Percentiles rank a stretch among this genome's conserved stretches.
Conservation (phyloP, 2,329 filamentous ascomycete species). For the Juglanconis sp. region DNA sequence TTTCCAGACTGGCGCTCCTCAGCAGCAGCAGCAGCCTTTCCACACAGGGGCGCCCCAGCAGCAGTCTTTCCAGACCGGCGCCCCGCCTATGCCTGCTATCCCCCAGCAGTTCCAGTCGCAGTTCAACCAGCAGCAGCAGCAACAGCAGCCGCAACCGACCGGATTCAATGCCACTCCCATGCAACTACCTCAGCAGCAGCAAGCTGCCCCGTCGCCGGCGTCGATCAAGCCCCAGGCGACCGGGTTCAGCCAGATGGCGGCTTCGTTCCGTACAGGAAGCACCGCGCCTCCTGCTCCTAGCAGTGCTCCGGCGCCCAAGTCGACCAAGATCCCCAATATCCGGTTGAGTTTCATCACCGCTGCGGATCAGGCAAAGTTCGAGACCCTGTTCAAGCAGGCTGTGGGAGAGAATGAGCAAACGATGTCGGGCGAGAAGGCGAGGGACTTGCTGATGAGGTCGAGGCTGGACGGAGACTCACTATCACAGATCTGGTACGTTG, state of each 20-base stretch:
- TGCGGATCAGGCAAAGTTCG: slow-evolving; percentile 92
- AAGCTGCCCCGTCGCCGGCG: slow-evolving; percentile 48
- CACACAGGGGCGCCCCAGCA: slow-evolving; percentile 54
- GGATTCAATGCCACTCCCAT: slow-evolving; percentile 48
- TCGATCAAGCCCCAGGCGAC: slow-evolving; percentile 65
- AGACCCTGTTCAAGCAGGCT: slow-evolving; percentile 94
- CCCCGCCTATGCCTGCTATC: slow-evolving; percentile 53
- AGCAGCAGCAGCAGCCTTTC: slow-evolving; percentile 62
- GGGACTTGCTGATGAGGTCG: slow-evolving; percentile 83
- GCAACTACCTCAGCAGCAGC: slow-evolving; percentile 38
- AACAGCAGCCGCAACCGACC: slow-evolving; percentile 40
- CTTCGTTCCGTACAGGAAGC: slow-evolving; percentile 58
- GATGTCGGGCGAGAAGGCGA: slow-evolving; percentile 88
- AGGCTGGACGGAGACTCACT: slow-evolving; percentile 83
- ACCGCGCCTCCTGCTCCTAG: slow-evolving; percentile 42
- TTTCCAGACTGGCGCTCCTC: slow-evolving; percentile 29
- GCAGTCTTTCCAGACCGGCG: slow-evolving; percentile 59
- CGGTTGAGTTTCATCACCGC: slow-evolving; percentile 94
- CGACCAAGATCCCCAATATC: slow-evolving; percentile 86
- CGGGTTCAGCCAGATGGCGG: slow-evolving; percentile 64
- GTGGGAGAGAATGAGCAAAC: slow-evolving; percentile 80
- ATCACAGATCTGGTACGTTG: slow-evolving; percentile 81
- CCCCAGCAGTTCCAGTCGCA: slow-evolving; percentile 60
- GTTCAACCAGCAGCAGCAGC: slow-evolving; percentile 49
- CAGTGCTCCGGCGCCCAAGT: slow-evolving; percentile 45